phyloP scores from a whole-genome alignment of 2,329 filamentous ascomycete species.

The Aureobasidium mangrovei region DNA sequence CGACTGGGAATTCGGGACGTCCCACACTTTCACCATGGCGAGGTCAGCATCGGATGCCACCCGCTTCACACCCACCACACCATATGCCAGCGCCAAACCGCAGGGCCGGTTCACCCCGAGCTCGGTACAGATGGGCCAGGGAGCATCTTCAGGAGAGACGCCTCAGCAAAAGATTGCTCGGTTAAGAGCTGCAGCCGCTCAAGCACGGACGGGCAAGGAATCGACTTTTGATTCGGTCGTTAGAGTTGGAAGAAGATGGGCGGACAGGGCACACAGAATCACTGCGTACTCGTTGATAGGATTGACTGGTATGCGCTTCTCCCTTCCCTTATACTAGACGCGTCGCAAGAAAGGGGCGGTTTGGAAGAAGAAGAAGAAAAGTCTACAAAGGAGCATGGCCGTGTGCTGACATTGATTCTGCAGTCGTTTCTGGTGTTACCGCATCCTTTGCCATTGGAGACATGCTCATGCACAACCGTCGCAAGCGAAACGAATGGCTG shows the following conservation, averaged over 20 bases:
- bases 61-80: conserved; percentile 62
- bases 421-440: conserved; percentile 51
- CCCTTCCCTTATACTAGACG: not conserved
- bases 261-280: conserved; percentile 52
- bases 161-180: conserved; percentile 46
- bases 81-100: conserved; percentile 60
- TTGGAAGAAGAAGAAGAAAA: not conserved
- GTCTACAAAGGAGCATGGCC: not conserved
- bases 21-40: conserved; percentile 34
- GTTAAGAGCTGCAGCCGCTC: conserved; percentile 40
- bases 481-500: conserved; percentile 54
- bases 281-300: conserved; percentile 53
- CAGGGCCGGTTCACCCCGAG: conserved; percentile 20
- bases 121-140: conserved; percentile 22
- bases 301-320: conserved; percentile 43
- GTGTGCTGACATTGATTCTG: not conserved
- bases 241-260: conserved; percentile 45
- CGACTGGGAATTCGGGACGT: not conserved
- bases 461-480: conserved; percentile 59
- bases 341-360: not conserved
- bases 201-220: conserved; percentile 41
- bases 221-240: conserved; percentile 47
- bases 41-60: conserved; percentile 72
- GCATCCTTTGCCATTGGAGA: conserved; percentile 57
- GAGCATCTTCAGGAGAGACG: conserved; percentile 39